Evolutionary conservation across 1,284 basidiomycete genomes (phyloP).

Genomic region (Fistulinella cinereoalba): DNA sequence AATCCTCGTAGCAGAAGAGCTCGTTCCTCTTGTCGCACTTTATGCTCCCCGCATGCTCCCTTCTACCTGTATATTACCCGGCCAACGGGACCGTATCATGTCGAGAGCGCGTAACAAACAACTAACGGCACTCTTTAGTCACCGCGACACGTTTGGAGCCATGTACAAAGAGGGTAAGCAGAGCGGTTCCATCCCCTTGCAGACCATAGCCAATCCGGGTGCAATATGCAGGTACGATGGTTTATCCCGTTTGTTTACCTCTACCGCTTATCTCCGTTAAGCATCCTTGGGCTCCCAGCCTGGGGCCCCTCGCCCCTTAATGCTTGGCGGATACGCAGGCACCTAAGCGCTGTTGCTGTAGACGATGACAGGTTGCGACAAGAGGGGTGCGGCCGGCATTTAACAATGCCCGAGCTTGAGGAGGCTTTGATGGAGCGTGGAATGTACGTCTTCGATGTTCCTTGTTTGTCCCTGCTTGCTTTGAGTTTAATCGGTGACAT

Average conservation of each 20-base stretch:
- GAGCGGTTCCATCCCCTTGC: conserved; percentile 25
- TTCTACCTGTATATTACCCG: conserved; percentile 84
- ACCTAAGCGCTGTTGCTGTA: conserved; percentile 49
- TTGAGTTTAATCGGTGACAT: not conserved
- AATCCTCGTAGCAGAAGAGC: conserved; percentile 74
- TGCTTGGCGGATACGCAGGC: conserved; percentile 53
- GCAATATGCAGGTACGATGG: conserved; percentile 39
- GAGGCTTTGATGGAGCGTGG: conserved; percentile 71
- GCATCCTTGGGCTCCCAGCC: conserved; percentile 57
- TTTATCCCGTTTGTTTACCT: conserved; percentile 1
- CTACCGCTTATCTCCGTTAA: conserved; percentile 26
- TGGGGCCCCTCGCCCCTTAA: conserved; percentile 53
- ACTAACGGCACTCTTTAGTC: conserved; percentile 32
- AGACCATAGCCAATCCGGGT: conserved; percentile 31
- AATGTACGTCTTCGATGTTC: conserved; percentile 48
- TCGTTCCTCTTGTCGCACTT: conserved; percentile 81
- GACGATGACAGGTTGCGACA: conserved; percentile 60
- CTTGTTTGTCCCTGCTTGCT: not conserved
- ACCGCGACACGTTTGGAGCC: conserved; percentile 33
- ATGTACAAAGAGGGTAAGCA: conserved; percentile 31
- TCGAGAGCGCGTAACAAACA: conserved; percentile 57
- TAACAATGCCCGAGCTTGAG: conserved; percentile 53
- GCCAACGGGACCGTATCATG: conserved; percentile 72
- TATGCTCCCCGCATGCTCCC: conserved; percentile 85
- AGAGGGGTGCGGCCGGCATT: conserved; percentile 44